Conservation (phyloP, 208 protist species). For the Vickermania spadyakhi region DNA sequence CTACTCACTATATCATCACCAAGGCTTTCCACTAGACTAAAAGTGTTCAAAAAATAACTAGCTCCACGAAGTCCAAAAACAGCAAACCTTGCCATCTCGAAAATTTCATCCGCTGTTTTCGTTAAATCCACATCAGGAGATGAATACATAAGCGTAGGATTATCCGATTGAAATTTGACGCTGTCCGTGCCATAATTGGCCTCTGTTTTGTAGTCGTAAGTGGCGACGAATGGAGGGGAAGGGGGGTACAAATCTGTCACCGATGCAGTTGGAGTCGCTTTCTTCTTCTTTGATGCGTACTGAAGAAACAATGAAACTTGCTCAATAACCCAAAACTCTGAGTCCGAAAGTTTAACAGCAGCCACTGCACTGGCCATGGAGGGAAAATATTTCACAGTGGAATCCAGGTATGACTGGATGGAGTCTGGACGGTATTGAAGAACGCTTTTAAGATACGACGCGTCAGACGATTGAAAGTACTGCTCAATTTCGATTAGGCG, state of each 20-base stretch:
- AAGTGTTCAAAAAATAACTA: conserved; percentile 6
- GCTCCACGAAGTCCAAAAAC: conserved; percentile 8
- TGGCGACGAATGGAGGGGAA: conserved; percentile 2
- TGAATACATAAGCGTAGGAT: conserved; percentile 4
- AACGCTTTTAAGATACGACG: background rate
- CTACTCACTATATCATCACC: background rate
- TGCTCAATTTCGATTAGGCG: background rate
- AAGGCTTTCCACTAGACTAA: background rate
- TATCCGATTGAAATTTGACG: conserved; percentile 2
- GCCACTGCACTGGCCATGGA: background rate
- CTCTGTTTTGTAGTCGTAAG: conserved; percentile 11
- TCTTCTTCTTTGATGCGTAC: background rate
- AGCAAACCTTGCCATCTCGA: conserved; percentile 10
- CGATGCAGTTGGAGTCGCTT: background rate
- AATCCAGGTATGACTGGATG: background rate
- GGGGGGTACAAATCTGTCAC: conserved; percentile 1
- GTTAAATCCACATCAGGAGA: conserved; percentile 1
- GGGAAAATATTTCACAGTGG: background rate
- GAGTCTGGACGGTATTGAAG: background rate
- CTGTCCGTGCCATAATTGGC: conserved; percentile 1
- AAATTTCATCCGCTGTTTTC: conserved; percentile 2
- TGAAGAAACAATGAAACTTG: conserved; percentile 5
- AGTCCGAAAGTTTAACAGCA: background rate
- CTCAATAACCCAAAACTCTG: conserved; percentile 2
- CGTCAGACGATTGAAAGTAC: background rate